Conservation (phyloP, 2,329 filamentous ascomycete species). For the Fusarium nisikadoi region DNA sequence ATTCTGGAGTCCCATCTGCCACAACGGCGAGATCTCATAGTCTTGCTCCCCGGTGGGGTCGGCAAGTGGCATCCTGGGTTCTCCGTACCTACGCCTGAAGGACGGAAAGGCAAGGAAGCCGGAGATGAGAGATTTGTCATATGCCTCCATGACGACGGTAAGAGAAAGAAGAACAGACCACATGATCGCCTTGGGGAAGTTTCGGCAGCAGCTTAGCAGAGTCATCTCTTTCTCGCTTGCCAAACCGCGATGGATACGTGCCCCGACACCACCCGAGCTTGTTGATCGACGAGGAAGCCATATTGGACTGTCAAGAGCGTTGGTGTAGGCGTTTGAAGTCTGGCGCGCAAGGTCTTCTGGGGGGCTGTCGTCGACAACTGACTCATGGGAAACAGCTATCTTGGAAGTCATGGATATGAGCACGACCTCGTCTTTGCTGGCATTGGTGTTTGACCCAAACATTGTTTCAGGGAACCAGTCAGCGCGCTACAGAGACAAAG, state of each 20-base stretch:
- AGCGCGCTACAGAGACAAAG: background rate
- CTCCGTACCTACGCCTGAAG: conserved; percentile 41
- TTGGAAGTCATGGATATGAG: background rate
- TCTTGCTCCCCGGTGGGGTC: background rate
- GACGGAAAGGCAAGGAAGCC: conserved; percentile 8
- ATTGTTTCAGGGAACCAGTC: background rate
- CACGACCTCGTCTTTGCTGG: background rate
- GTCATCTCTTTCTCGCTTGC: conserved; percentile 22
- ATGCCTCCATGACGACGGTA: conserved; percentile 31
- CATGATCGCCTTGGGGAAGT: conserved; percentile 25
- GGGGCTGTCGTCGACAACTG: too few relatives aligned
- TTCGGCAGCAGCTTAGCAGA: background rate
- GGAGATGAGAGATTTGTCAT: conserved; percentile 7
- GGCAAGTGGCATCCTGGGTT: background rate
- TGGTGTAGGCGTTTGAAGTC: background rate
- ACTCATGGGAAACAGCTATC: background rate
- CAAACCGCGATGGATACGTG: conserved; percentile 2
- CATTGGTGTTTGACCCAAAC: background rate
- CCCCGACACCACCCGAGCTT: conserved; percentile 13
- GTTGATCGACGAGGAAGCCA: conserved; percentile 11
- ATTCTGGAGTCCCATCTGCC: background rate
- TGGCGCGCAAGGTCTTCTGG: background rate
- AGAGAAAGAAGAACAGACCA: conserved; percentile 29
- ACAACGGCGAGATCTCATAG: background rate
- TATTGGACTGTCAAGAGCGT: background rate